phyloP scores from a whole-genome alignment of 345 rosid species.

The Zanthoxylum bungeanum region DNA sequence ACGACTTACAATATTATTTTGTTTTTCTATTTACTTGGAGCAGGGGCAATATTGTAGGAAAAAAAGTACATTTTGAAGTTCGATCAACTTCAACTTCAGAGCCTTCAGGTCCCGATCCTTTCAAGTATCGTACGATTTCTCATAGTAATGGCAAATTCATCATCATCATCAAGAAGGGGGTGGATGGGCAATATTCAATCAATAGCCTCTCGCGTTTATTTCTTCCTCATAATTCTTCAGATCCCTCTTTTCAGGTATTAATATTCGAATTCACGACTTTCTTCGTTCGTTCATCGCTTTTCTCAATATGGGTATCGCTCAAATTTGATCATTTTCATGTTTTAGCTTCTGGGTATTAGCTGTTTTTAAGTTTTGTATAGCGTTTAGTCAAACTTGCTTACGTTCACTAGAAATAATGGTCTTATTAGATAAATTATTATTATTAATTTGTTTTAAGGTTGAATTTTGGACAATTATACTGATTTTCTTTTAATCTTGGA shows the following conservation, averaged over 20 bases:
- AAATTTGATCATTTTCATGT: neutral
- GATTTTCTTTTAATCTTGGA: no score
- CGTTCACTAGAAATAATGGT: neutral
- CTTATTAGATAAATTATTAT: neutral
- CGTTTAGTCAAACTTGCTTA: neutral
- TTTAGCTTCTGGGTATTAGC: constrained; percentile 6
- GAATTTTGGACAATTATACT: neutral
- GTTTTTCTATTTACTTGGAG: no score
- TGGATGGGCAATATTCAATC: constrained; percentile 58
- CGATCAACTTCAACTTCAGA: neutral
- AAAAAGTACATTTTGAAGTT: neutral
- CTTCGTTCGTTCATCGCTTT: neutral
- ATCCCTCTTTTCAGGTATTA: constrained; percentile 88
- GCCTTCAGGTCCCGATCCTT: neutral
- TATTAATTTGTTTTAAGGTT: neutral
- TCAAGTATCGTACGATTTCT: neutral
- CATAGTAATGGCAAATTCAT: constrained; percentile 29
- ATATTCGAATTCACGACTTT: neutral
- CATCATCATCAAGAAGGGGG: constrained; percentile 37
- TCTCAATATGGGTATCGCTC: constrained; percentile 1
- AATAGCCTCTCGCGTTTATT: constrained; percentile 63
- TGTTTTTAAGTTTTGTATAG: neutral
- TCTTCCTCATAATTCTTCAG: constrained; percentile 79
- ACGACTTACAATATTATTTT: no score
- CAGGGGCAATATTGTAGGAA: no score